phyloP scores from a whole-genome alignment of 2,329 filamentous ascomycete genomes.

The Ophiostoma ulmi region DNA sequence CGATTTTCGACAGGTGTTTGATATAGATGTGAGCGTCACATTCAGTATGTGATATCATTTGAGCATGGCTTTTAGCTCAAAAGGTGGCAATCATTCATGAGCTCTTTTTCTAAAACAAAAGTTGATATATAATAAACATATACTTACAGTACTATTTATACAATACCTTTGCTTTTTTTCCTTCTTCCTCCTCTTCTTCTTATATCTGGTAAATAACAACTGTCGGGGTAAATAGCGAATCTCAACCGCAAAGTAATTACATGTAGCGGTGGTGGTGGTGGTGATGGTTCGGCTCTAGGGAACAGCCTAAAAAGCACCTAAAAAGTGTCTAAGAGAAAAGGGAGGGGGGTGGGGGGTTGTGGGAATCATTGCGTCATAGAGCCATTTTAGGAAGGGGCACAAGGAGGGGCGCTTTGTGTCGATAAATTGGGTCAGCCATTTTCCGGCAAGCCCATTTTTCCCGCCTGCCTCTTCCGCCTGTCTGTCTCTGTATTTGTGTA shows the following conservation, averaged over 20 bases:
- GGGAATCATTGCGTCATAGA: constrained; percentile 23
- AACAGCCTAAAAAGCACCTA: constrained; percentile 1
- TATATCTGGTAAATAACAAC: background rate
- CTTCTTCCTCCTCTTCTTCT: no score
- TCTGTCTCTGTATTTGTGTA: background rate
- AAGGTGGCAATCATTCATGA: no score
- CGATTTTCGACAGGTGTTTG: background rate
- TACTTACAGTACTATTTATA: no score
- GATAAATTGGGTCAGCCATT: constrained; percentile 18
- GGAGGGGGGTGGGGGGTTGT: constrained; percentile 1
- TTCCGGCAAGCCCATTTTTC: constrained; percentile 12
- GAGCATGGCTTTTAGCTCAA: background rate
- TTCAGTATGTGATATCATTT: background rate
- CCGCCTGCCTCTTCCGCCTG: background rate
- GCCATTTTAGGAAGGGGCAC: constrained; percentile 10
- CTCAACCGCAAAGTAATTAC: background rate
- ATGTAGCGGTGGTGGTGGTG: background rate
- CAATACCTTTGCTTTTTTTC: no score
- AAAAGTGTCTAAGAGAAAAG: background rate
- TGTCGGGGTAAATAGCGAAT: background rate
- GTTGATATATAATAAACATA: no score
- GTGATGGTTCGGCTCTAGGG: background rate
- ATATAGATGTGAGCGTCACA: background rate
- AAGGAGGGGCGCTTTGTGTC: constrained; percentile 18
- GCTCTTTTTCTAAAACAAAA: no score